Base-by-base conservation (phyloP, 176 grass and related monocot species). In the Chrysopogon serrulatus region DNA sequence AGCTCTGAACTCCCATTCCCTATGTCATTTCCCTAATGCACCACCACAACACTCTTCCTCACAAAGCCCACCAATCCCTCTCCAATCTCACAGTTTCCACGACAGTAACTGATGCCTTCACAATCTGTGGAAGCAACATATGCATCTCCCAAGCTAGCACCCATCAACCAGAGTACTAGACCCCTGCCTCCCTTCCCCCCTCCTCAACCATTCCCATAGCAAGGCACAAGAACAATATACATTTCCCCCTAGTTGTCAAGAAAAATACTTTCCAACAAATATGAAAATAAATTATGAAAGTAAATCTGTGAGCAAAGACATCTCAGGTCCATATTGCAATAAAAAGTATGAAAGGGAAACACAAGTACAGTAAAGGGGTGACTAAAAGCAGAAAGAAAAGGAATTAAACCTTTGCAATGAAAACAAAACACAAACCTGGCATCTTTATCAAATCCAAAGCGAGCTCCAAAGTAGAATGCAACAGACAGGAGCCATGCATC, bases 401-500 rank as follows among this genome's bases (percentile, higher is more conserved):
- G 23, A 35, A 44, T 14, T 9, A 65, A 79, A 44, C 61, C 4
- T 59, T 70, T 60, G 40, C 21, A 77, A 74, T 2, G 21, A 86
- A 34, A 67, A 78, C 44, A 62, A 65, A 65, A 49, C 27, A 21
- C 60, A 27, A 82, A 94, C 94, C 94, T 97, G 23, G 92, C 68
- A 77, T 94, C 94, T 82, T 92, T 92, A 66, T 94, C 90, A n/a
- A 94, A 94, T 65, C 88, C 88, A 87, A 90, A 92, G 40, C 92
- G 90, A 64, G 83, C 83, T 35, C 92, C 94, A 72, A 92, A 92
- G 87, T 92, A 97, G 56, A 97, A 94, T 23, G 94, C 81, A 65
- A 97, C 90, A 73, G 90, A 65, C n/a, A 94, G 71, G 32, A 97
- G 77, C 94, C 94, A 97, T 12, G 94, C 83, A 77, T 97, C 94